phyloP scores from a whole-genome alignment of 805 yeast species.

The Yamadazyma paraphyllophila region DNA sequence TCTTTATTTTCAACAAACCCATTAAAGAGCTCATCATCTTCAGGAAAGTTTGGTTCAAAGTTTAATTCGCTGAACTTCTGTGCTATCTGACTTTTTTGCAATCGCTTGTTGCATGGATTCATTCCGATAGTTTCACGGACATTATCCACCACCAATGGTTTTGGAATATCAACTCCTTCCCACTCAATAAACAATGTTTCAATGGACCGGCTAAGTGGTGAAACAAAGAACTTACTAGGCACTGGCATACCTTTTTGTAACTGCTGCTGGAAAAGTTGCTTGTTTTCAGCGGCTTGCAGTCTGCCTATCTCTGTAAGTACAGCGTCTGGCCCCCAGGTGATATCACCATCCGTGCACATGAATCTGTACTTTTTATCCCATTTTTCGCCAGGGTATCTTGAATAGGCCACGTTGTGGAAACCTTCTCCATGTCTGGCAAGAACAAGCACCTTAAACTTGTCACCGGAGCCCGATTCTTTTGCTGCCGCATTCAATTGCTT shows the following conservation, averaged over 20 bases:
- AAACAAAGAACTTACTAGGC: conserved; percentile 55
- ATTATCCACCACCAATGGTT: conserved; percentile 40
- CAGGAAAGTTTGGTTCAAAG: conserved; percentile 44
- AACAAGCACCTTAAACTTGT: conserved; percentile 46
- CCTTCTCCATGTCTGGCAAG: conserved; percentile 74
- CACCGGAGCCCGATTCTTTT: not conserved
- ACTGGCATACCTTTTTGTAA: conserved; percentile 47
- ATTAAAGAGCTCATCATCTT: conserved; percentile 47
- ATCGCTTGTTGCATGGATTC: conserved; percentile 61
- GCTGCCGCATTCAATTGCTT: conserved; percentile 27
- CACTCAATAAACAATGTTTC: conserved; percentile 55
- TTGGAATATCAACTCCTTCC: conserved; percentile 33
- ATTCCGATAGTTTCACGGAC: conserved; percentile 62
- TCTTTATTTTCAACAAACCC: conserved; percentile 41
- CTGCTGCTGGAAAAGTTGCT: conserved; percentile 42
- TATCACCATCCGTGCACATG: conserved; percentile 52
- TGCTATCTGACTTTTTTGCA: conserved; percentile 34
- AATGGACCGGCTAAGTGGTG: conserved; percentile 63
- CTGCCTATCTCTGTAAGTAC: conserved; percentile 53
- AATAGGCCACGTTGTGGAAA: conserved; percentile 55
- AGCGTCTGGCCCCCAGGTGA: conserved; percentile 63
- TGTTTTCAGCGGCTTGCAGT: conserved; percentile 52
- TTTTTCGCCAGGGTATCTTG: conserved; percentile 49
- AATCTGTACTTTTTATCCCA: conserved; percentile 60
- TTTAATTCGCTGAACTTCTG: conserved; percentile 36